A percentile compares a stretch with the other conserved stretches of the same genome.
These are phyloP conservation scores for Globisporangium echinulatum DNA, from an alignment of 352 stramenopile species.

Conservation along the genomic window DNA sequence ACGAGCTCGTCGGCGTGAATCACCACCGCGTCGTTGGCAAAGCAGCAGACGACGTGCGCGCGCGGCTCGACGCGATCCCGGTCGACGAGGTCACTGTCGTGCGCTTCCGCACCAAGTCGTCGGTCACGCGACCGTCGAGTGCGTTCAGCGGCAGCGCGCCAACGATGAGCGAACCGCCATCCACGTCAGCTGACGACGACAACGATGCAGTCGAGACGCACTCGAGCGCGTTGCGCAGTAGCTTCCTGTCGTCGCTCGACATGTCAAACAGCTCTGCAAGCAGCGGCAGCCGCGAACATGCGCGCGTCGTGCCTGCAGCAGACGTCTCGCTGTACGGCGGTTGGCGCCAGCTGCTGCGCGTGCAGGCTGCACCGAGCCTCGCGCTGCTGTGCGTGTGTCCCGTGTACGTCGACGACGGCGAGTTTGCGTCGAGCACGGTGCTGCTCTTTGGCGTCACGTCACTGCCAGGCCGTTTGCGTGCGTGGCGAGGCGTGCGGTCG, in stretches of 20 bases:
- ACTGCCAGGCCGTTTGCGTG: conserved; percentile 40
- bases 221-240: conserved; percentile 24
- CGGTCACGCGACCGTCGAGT: neutral
- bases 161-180: neutral
- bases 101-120: conserved; percentile 38
- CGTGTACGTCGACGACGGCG: conserved; percentile 69
- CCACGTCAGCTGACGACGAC: conserved; percentile 1
- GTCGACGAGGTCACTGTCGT: conserved; percentile 29
- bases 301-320: conserved; percentile 45
- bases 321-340: conserved; percentile 73
- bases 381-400: conserved; percentile 60
- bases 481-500: conserved; percentile 58
- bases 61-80: conserved; percentile 25
- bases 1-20: conserved; percentile 67
- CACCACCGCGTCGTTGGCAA: conserved; percentile 39
- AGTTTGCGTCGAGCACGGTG: conserved; percentile 62
- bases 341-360: conserved; percentile 43
- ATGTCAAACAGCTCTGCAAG: conserved; percentile 2
- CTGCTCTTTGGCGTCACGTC: conserved; percentile 59
- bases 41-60: conserved; percentile 21
- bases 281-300: conserved; percentile 25
- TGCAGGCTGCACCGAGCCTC: conserved; percentile 23
- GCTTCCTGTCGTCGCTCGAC: conserved; percentile 24
- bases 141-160: neutral
- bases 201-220: conserved; percentile 18